Conservation (phyloP, 805 yeast species). For the Wickerhamomyces subpelliculosus region DNA sequence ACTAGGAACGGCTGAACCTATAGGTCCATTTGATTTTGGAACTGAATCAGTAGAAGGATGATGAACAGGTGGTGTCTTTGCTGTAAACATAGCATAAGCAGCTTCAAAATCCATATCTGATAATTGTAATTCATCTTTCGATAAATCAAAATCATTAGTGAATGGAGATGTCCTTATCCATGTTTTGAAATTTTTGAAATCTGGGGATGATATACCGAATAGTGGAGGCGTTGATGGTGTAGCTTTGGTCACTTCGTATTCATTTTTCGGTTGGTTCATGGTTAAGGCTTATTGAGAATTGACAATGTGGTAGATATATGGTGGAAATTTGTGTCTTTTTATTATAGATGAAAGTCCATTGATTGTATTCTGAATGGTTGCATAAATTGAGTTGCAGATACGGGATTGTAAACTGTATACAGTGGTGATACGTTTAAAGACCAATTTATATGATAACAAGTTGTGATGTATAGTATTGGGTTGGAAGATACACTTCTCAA, state of each 20-base stretch:
- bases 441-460: no score
- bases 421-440: no score
- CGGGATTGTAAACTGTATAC: no score
- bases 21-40: no score
- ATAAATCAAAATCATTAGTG: background rate
- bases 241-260: background rate
- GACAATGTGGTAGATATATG: no score
- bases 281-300: no score
- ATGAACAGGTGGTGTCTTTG: background rate
- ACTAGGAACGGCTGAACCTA: background rate
- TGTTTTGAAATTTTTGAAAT: conserved; percentile 1
- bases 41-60: background rate
- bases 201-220: conserved; percentile 8
- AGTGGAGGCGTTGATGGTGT: conserved; percentile 10
- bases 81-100: conserved; percentile 22
- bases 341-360: no score
- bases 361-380: no score
- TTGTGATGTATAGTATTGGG: no score
- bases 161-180: conserved; percentile 1
- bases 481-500: no score
- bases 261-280: background rate
- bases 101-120: conserved; percentile 22
- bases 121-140: conserved; percentile 3
- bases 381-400: no score
- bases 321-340: no score